A percentile compares a stretch with the other conserved stretches of the same genome.
These are phyloP conservation scores for Chimonanthus salicifolius DNA, from an alignment of 164 flowering plant genomes.

Conservation along the genomic window DNA sequence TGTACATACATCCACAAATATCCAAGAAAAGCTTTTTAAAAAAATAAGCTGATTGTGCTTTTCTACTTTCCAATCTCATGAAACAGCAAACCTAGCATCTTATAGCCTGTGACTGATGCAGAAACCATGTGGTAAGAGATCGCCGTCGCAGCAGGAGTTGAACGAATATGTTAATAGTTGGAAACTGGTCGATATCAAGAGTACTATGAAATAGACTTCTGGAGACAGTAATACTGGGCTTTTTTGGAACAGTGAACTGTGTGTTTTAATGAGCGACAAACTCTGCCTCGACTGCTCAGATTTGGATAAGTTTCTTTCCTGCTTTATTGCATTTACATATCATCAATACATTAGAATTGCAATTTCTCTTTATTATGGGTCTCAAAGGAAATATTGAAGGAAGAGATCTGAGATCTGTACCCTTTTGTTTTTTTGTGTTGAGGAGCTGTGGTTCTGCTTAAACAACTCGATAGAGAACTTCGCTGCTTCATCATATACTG, in stretches of 20 bases:
- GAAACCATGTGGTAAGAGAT: slow-evolving; percentile 25
- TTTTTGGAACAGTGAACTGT: slow-evolving; percentile 22
- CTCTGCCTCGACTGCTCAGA: slow-evolving; percentile 43
- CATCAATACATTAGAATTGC: slow-evolving; percentile 6
- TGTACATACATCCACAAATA: too few species aligned
- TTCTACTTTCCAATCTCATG: not conserved
- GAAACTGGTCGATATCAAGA: slow-evolving; percentile 6
- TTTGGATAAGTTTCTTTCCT: slow-evolving; percentile 57
- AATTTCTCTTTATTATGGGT: not conserved
- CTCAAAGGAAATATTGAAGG: not conserved
- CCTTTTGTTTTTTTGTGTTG: slow-evolving; percentile 40
- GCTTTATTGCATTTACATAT: slow-evolving; percentile 24
- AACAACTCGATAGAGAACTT: slow-evolving; percentile 35
- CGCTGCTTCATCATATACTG: slow-evolving; percentile 25
- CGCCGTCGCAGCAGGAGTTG: slow-evolving; percentile 79
- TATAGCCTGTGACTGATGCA: not conserved
- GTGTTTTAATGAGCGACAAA: slow-evolving; percentile 36
- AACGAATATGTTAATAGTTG: slow-evolving; percentile 5
- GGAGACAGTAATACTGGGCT: slow-evolving; percentile 25
- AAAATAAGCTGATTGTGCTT: too few species aligned
- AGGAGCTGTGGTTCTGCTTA: slow-evolving; percentile 44
- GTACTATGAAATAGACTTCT: slow-evolving; percentile 23
- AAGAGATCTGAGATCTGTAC: slow-evolving; percentile 21
- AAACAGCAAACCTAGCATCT: not conserved
- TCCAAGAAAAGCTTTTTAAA: too few species aligned